These are phyloP conservation scores for Lathyrus sativus DNA, from an alignment of 306 rosid species.

Conservation along the genomic window DNA sequence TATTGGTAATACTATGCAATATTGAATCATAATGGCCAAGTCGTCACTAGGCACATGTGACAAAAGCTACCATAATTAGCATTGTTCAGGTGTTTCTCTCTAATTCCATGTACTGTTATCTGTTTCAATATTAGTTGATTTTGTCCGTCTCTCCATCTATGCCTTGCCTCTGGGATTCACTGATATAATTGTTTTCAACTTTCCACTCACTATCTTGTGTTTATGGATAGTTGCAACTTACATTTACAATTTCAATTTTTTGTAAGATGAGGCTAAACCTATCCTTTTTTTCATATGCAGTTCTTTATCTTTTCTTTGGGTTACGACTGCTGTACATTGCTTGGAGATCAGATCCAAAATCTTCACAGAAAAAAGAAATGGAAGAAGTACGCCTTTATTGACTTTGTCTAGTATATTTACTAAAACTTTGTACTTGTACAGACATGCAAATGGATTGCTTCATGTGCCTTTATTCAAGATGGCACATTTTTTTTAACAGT, in stretches of 20 bases:
- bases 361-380: slow-evolving; percentile 96
- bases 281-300: slow-evolving; percentile 51
- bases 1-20: slow-evolving; percentile 4
- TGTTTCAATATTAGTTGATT: slow-evolving; percentile 10
- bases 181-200: slow-evolving; percentile 26
- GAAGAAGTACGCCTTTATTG: slow-evolving; percentile 72
- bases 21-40: background rate
- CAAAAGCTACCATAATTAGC: slow-evolving; percentile 7
- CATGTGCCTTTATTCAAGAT: slow-evolving; percentile 20
- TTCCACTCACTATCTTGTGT: slow-evolving; percentile 14
- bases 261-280: slow-evolving; percentile 26
- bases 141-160: slow-evolving; percentile 24
- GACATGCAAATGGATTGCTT: background rate
- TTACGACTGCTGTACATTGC: slow-evolving; percentile 91
- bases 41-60: slow-evolving; percentile 4
- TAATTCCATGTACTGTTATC: slow-evolving; percentile 15
- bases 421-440: background rate
- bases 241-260: slow-evolving; percentile 25
- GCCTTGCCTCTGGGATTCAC: slow-evolving; percentile 16
- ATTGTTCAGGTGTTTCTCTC: background rate
- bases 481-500: background rate
- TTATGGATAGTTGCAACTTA: slow-evolving; percentile 6
- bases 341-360: slow-evolving; percentile 93
- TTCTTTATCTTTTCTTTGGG: slow-evolving; percentile 90
- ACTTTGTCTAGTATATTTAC: slow-evolving; percentile 2